phyloP scores from a whole-genome alignment of 805 yeast genomes.

The Ogataea dorogensis region DNA sequence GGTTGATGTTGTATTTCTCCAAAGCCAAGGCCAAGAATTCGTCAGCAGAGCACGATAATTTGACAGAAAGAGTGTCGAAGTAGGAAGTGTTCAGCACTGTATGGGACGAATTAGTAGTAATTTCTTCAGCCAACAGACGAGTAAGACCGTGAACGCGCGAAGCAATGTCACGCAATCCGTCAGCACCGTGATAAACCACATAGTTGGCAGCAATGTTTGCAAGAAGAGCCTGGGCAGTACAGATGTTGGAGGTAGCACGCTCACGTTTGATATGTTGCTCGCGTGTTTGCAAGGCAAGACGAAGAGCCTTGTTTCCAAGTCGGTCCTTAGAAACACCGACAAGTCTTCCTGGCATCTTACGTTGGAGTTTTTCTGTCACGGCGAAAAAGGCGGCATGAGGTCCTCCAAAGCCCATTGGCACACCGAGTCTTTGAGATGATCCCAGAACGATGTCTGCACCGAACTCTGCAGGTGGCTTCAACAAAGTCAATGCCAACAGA shows the following conservation, averaged over 20 bases:
- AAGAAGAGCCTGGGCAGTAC: conserved; percentile 95
- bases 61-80: conserved; percentile 85
- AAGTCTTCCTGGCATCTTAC: conserved; percentile 95
- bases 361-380: conserved; percentile 71
- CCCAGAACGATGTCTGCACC: conserved; percentile 95
- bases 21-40: conserved; percentile 58
- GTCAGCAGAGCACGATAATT: conserved; percentile 53
- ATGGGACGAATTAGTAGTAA: conserved; percentile 43
- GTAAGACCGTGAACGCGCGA: conserved; percentile 73
- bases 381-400: conserved; percentile 99
- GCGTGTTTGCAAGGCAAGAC: conserved; percentile 95
- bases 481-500: conserved; percentile 78
- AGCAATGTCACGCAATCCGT: conserved; percentile 79
- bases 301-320: conserved; percentile 80
- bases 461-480: conserved; percentile 79
- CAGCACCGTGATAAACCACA: conserved; percentile 94
- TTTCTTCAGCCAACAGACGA: conserved; percentile 60
- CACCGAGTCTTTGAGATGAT: conserved; percentile 93
- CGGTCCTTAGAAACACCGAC: conserved; percentile 93
- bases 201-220: conserved; percentile 96
- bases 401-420: conserved; percentile 97
- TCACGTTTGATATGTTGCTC: conserved; percentile 98
- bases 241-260: conserved; percentile 95
- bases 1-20: conserved; percentile 62
- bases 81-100: conserved; percentile 56